Conservation (phyloP, 2,329 filamentous ascomycete species). For the Aureobasidium namibiae region DNA sequence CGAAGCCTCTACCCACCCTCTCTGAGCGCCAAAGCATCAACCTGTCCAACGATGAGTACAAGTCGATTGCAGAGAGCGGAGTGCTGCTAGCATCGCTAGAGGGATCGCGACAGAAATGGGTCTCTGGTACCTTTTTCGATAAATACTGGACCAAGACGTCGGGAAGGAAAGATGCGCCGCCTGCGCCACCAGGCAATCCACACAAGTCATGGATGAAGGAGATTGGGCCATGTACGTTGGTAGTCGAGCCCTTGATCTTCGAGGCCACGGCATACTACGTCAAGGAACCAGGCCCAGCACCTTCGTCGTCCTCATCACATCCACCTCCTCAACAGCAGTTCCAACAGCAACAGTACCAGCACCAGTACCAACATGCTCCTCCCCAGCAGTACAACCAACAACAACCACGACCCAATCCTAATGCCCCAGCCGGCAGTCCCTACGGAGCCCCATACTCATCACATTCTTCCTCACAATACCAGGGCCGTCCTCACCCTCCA, state of each 20-base stretch:
- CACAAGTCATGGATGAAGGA: constrained; percentile 34
- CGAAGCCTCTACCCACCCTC: constrained; percentile 63
- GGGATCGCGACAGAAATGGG: constrained; percentile 66
- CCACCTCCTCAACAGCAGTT: constrained; percentile 6
- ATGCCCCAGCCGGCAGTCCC: constrained; percentile 19
- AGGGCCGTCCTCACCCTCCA: constrained; percentile 16
- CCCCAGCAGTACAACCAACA: constrained; percentile 10
- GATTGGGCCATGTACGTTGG: constrained; percentile 64
- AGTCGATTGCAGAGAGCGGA: constrained; percentile 66
- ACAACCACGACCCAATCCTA: constrained; percentile 16
- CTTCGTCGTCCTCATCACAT: constrained; percentile 11
- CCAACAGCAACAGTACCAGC: constrained; percentile 6
- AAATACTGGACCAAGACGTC: constrained; percentile 69
- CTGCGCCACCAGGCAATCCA: constrained; percentile 39
- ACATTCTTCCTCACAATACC: neutral
- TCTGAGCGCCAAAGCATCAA: constrained; percentile 57
- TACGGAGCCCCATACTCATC: constrained; percentile 8
- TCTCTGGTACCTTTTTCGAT: constrained; percentile 59
- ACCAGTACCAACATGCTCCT: constrained; percentile 1
- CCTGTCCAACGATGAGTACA: constrained; percentile 58
- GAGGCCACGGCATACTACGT: constrained; percentile 67
- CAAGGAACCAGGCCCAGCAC: constrained; percentile 44
- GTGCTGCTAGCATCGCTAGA: constrained; percentile 65
- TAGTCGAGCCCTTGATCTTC: constrained; percentile 71
- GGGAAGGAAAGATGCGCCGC: constrained; percentile 55